These are phyloP conservation scores for Nephelium lappaceum DNA, from an alignment of 345 rosid species.

Conservation along the genomic window DNA sequence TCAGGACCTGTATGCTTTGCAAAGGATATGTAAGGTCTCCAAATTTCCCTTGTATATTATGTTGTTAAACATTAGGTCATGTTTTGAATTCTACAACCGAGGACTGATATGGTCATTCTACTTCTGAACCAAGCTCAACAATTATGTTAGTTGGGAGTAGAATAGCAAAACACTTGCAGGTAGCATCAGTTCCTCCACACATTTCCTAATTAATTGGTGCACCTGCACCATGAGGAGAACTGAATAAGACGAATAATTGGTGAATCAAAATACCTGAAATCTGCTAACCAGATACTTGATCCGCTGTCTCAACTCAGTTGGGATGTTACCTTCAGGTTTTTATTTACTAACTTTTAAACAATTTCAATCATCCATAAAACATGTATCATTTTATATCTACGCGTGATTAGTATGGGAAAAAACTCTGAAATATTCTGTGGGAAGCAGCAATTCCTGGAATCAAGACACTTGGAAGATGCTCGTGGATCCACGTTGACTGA, in stretches of 20 bases:
- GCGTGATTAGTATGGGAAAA: background rate
- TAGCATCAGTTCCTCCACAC: slow-evolving; percentile 6
- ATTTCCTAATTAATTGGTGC: background rate
- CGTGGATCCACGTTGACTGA: background rate
- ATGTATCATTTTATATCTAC: background rate
- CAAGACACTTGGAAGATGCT: background rate
- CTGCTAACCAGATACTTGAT: background rate
- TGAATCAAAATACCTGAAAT: background rate
- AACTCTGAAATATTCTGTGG: background rate
- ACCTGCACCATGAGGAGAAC: background rate
- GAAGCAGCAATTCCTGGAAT: background rate
- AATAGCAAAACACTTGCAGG: background rate
- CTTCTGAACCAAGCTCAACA: no score
- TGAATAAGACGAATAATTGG: background rate
- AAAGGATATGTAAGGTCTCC: no score
- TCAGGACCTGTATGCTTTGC: no score
- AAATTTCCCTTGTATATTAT: no score
- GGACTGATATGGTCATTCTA: no score
- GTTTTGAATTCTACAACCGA: no score
- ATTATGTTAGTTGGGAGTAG: no score
- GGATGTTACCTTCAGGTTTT: background rate
- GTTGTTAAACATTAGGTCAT: no score
- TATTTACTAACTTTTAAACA: background rate
- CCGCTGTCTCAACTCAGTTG: background rate
- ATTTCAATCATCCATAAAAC: background rate